Percentiles rank a stretch among this genome's conserved stretches.
These are phyloP conservation scores for Rhexocercosporidium sp. DNA, from an alignment of 2,329 filamentous ascomycete genomes.

Conservation along the genomic window DNA sequence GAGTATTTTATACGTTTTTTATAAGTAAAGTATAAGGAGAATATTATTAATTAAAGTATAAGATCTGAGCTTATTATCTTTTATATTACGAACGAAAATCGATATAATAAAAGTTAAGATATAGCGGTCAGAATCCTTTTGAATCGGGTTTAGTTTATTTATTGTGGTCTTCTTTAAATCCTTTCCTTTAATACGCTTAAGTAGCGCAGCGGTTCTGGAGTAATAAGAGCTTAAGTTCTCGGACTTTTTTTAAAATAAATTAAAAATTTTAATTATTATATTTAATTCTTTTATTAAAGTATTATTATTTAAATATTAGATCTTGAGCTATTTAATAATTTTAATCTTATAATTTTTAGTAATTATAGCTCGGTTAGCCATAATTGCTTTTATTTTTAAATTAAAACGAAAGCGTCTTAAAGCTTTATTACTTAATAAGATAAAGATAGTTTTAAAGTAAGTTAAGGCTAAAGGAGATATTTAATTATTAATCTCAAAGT, in stretches of 20 bases:
- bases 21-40: background rate
- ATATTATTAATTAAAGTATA: background rate
- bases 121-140: background rate
- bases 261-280: background rate
- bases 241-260: background rate
- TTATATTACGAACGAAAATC: background rate
- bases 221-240: background rate
- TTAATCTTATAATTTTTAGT: background rate
- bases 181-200: background rate
- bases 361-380: background rate
- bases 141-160: background rate
- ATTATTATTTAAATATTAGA: background rate
- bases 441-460: background rate
- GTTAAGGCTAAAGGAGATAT: no score
- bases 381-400: background rate
- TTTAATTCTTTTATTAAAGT: background rate
- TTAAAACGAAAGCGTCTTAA: background rate
- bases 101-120: background rate
- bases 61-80: background rate
- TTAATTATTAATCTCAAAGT: no score
- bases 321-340: background rate
- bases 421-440: background rate
- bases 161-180: background rate
- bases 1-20: background rate
- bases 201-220: background rate